Conservation (phyloP, 2,329 filamentous ascomycete species). For the Aspergillus phoenicis region DNA sequence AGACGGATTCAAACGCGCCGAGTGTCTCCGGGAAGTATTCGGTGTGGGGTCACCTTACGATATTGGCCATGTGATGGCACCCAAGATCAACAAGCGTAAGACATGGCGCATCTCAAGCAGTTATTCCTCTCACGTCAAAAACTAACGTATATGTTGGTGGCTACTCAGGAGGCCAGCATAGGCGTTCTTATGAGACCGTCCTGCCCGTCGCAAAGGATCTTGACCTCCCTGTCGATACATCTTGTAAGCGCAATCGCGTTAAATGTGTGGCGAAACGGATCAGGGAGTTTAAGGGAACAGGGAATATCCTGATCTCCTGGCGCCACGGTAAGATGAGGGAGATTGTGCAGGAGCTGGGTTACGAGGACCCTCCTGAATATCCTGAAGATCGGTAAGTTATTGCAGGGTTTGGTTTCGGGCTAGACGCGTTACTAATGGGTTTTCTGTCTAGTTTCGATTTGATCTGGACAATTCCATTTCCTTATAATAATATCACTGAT, state of each 20-base stretch:
- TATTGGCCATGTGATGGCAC: conserved; percentile 34
- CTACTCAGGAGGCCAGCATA: conserved; percentile 18
- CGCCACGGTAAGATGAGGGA: conserved; percentile 29
- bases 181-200: conserved; percentile 28
- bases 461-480: conserved; percentile 34
- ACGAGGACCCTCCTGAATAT: conserved; percentile 26
- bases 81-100: conserved; percentile 26
- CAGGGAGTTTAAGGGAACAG: conserved; percentile 23
- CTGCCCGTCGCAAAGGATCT: conserved; percentile 32
- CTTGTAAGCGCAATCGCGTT: conserved; percentile 28
- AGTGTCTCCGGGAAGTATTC: conserved; percentile 33
- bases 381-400: conserved; percentile 30
- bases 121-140: background rate
- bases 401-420: background rate
- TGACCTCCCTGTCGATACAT: conserved; percentile 30
- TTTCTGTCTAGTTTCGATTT: conserved; percentile 29
- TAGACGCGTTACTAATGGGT: background rate
- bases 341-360: conserved; percentile 26
- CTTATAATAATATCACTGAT: conserved; percentile 31
- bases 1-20: conserved; percentile 30
- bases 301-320: conserved; percentile 35
- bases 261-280: conserved; percentile 28
- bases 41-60: conserved; percentile 27
- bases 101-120: background rate
- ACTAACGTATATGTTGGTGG: too few species aligned